These are phyloP conservation scores for Talaromyces sp. DNA, from an alignment of 2,329 filamentous ascomycete species.

Conservation along the genomic window DNA sequence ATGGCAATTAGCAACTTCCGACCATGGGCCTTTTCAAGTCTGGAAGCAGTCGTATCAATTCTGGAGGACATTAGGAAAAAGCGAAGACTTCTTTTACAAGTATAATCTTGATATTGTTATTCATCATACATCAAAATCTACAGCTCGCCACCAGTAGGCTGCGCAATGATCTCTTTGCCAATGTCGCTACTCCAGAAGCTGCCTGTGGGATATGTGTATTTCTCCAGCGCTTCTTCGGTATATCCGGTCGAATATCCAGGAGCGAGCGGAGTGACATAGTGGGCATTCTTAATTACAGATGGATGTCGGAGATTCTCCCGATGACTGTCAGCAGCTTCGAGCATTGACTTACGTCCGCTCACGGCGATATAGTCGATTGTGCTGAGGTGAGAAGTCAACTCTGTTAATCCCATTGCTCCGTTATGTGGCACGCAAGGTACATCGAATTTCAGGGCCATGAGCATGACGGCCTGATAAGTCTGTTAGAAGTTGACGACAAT, in stretches of 20 bases:
- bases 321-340: slow-evolving; percentile 84
- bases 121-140: neutral
- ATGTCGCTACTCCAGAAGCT: slow-evolving; percentile 34
- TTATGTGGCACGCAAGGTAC: slow-evolving; percentile 86
- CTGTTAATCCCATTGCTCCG: slow-evolving; percentile 83
- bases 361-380: slow-evolving; percentile 92
- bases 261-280: slow-evolving; percentile 29
- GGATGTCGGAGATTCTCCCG: slow-evolving; percentile 31
- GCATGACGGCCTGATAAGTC: slow-evolving; percentile 22
- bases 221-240: slow-evolving; percentile 31
- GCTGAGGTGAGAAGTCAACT: slow-evolving; percentile 89
- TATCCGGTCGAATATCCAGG: slow-evolving; percentile 34
- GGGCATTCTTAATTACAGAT: slow-evolving; percentile 27
- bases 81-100: slow-evolving; percentile 13
- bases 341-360: slow-evolving; percentile 72
- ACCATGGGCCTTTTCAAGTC: slow-evolving; percentile 13
- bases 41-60: slow-evolving; percentile 11
- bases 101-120: neutral
- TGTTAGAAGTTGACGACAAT: slow-evolving; percentile 4
- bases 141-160: slow-evolving; percentile 34
- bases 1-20: slow-evolving; percentile 11
- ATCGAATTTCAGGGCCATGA: slow-evolving; percentile 49
- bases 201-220: slow-evolving; percentile 32
- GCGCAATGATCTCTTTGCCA: slow-evolving; percentile 31
- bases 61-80: slow-evolving; percentile 15